Base-by-base conservation (phyloP, 106 monocot genomes). In the Dendrobium catenatum region DNA sequence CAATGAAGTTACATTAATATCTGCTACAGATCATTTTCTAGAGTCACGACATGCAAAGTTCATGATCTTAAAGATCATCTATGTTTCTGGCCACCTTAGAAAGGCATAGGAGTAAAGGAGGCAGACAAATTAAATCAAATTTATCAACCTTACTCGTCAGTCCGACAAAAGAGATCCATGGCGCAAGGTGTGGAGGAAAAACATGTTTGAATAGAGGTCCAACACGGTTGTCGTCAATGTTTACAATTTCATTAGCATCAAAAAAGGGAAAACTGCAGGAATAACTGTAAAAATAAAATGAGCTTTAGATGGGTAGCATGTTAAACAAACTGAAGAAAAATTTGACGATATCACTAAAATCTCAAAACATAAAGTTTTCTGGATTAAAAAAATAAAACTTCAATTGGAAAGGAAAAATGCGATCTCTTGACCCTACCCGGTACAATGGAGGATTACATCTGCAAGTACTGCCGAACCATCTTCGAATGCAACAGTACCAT, bases 191-290 rank as follows among this genome's bases (percentile, higher is more conserved):
- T 26, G 86, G 81, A 47, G 89, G 84, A 56, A 89, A 90, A 61
- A 90, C 77, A 72, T 90, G 85, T 78, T 87, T 83, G 84, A 85
- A 90, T 19, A 87, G 78, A 78, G 90, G 87, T 24, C 87, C 87
- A 27, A 87, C 85, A 19, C 90, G 80, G 80, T 85, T 85, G 81
- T 87, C 90, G 26, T 90, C 90, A 15, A 85, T 49, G 67, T 40
- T 87, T 48, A 90, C 67, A 55, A 80, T 47, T 24, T 51, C 84
- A 76, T 87, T 75, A 55, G 61, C 26, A 68, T 87, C 75, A 5
- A 90, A 80, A 51, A 90, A 90, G 54, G 90, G 90, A 64, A 85
- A 90, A 66, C 81, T 48, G 72, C 80, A 90, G 8, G 82, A 83
- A 33, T 85, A 87, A 33, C 90, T 90, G 86, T 4, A 19, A 0